Evolutionary conservation across 192 early-diverging fungal species (phyloP).

Genomic region (Pilobolus umbonatus): DNA sequence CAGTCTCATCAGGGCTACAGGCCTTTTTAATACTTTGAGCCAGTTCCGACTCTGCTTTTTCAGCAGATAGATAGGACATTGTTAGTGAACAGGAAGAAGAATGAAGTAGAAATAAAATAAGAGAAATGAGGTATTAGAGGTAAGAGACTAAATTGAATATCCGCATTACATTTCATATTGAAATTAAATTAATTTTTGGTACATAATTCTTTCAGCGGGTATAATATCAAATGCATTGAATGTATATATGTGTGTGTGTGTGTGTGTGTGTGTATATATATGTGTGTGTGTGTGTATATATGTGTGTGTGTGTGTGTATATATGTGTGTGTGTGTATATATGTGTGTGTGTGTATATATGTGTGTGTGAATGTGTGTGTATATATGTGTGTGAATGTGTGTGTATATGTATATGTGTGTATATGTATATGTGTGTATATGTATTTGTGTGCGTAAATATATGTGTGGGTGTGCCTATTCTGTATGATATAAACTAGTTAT

Average conservation of each 20-base stretch:
- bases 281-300: too few relatives aligned
- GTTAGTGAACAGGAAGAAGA: not conserved
- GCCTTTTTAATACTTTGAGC: conserved; percentile 90
- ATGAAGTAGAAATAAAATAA: not conserved
- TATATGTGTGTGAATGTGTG: too few relatives aligned
- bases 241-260: too few relatives aligned
- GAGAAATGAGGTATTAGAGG: not conserved
- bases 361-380: too few relatives aligned
- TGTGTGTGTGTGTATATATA: too few relatives aligned
- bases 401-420: too few relatives aligned
- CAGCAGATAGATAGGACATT: conserved; percentile 38
- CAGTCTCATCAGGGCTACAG: conserved; percentile 78
- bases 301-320: too few relatives aligned
- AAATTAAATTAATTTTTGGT: not conserved
- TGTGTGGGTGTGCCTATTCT: conserved; percentile 34
- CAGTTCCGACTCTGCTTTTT: conserved; percentile 83
- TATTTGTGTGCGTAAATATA: conserved; percentile 32
- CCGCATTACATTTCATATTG: not conserved
- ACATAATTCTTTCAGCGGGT: not conserved
- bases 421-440: too few relatives aligned
- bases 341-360: too few relatives aligned
- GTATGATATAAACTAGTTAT: conserved; percentile 23
- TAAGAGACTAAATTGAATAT: not conserved
- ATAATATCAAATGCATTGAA: not conserved
- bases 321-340: too few relatives aligned